A percentile compares a stretch with the other conserved stretches of the same genome.
phyloP scores from a whole-genome alignment of 1,139 yeast species.

The Kodamaea plutei region DNA sequence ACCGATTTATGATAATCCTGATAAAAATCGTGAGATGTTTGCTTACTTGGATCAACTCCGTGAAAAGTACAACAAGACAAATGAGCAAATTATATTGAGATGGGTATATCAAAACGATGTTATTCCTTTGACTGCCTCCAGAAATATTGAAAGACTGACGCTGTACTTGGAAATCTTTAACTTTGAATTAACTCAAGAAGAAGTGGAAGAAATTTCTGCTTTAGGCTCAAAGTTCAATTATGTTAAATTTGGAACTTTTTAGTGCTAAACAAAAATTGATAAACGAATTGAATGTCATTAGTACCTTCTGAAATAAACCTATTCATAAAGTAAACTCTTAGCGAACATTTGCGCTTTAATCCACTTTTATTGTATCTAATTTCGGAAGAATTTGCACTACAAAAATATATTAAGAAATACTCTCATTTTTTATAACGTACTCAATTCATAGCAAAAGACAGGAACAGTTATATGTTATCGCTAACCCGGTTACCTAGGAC shows the following conservation, averaged over 20 bases:
- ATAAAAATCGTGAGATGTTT: slow-evolving; percentile 10
- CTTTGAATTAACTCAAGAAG: slow-evolving; percentile 20
- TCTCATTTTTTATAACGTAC: too few species aligned
- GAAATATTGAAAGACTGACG: slow-evolving; percentile 19
- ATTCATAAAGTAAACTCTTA: too few species aligned
- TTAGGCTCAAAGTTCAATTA: slow-evolving; percentile 15
- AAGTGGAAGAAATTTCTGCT: slow-evolving; percentile 24
- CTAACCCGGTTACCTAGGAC: too few species aligned
- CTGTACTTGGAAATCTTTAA: slow-evolving; percentile 19
- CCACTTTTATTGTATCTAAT: too few species aligned
- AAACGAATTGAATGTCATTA: background rate
- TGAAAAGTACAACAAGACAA: slow-evolving; percentile 27
- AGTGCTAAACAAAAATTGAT: background rate
- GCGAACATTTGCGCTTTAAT: too few species aligned
- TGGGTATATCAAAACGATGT: slow-evolving; percentile 38
- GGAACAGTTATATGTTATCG: too few species aligned
- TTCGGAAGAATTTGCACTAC: too few species aligned
- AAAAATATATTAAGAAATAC: too few species aligned
- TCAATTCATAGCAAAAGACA: too few species aligned
- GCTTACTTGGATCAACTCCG: slow-evolving; percentile 20
- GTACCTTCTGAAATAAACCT: too few species aligned
- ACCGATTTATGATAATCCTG: slow-evolving; percentile 28
- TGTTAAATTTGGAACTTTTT: background rate
- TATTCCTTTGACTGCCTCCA: slow-evolving; percentile 27
- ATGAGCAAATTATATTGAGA: slow-evolving; percentile 32